Percentiles rank a stretch among this genome's conserved stretches.
phyloP scores from a whole-genome alignment of 2,329 filamentous ascomycete genomes.

The Alternaria ventricosa region DNA sequence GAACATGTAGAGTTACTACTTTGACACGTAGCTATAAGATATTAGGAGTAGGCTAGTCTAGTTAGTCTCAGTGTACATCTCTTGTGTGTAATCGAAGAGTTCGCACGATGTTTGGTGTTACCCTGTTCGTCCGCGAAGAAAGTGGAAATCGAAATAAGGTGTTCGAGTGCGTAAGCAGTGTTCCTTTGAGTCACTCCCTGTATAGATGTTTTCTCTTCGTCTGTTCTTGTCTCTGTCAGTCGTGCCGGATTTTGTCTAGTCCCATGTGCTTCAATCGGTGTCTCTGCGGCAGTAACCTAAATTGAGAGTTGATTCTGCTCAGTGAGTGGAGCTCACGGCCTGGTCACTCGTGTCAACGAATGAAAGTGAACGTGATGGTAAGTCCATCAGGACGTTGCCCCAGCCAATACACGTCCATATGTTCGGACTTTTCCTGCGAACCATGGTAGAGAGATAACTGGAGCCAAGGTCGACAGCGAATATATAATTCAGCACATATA shows the following conservation, averaged over 20 bases:
- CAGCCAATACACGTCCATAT: background rate
- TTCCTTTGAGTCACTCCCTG: background rate
- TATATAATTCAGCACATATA: background rate
- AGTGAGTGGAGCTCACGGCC: background rate
- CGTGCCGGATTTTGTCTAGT: too few relatives aligned
- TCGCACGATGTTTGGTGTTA: background rate
- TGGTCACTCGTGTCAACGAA: background rate
- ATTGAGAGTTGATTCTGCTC: background rate
- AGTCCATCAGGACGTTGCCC: background rate
- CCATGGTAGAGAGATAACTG: background rate
- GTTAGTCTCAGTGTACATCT: background rate
- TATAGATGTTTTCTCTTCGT: too few relatives aligned
- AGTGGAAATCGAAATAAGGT: background rate
- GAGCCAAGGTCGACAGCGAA: background rate
- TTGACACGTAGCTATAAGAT: background rate
- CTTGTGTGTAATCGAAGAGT: background rate
- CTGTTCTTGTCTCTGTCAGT: too few relatives aligned
- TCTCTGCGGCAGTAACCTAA: background rate
- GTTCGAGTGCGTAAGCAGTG: background rate
- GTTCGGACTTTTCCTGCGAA: background rate
- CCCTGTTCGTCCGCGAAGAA: background rate
- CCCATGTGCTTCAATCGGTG: background rate
- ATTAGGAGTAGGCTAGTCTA: too few relatives aligned
- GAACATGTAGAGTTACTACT: background rate
- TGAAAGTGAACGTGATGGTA: background rate